Conservation (phyloP, 2,329 filamentous ascomycete genomes). For the Pleomassaria siparia region DNA sequence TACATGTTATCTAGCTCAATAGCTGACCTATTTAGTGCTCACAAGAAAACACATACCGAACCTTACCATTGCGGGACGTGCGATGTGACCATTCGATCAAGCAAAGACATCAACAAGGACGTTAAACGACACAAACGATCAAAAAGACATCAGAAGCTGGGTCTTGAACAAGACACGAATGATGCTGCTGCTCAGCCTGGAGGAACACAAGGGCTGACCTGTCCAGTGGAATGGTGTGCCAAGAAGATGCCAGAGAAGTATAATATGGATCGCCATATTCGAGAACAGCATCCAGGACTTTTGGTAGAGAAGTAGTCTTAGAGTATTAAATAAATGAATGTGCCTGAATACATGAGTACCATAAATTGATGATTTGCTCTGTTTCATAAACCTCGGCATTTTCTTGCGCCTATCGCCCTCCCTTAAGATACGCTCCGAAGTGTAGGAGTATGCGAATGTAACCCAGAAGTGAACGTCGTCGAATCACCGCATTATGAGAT, state of each 20-base stretch:
- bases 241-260: background rate
- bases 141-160: background rate
- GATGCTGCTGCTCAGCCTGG: background rate
- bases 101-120: slow-evolving; percentile 1
- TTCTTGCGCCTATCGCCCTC: no score
- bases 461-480: no score
- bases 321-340: no score
- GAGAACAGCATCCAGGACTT: background rate
- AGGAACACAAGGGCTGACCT: background rate
- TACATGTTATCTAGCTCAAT: background rate
- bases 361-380: no score
- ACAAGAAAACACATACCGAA: background rate
- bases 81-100: background rate
- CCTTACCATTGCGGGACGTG: background rate
- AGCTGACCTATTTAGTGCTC: background rate
- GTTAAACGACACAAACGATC: background rate
- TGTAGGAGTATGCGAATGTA: no score
- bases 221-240: background rate
- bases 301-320: no score
- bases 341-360: no score
- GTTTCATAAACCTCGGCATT: no score
- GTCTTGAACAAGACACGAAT: background rate
- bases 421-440: no score
- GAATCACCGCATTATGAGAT: no score
- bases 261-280: background rate